Conservation (phyloP, 768 basidiomycete species). For the Calvatia gigantea region DNA sequence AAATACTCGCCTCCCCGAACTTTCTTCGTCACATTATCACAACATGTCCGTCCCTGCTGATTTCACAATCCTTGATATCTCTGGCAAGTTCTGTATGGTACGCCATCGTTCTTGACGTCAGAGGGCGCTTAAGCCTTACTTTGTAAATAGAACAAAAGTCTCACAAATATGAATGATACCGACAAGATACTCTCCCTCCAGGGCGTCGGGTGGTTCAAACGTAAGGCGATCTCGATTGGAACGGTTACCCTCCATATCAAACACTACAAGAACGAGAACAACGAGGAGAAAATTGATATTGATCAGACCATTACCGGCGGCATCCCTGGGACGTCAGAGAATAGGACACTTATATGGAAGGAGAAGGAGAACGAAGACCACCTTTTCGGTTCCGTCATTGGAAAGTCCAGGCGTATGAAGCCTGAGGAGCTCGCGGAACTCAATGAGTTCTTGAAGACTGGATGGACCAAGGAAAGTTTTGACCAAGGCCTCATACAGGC, state of each 20-base stretch:
- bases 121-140: background rate
- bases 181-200: constrained; percentile 68
- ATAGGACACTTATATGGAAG: constrained; percentile 53
- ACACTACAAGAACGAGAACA: constrained; percentile 59
- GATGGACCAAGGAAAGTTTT: constrained; percentile 37
- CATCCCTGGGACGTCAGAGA: constrained; percentile 53
- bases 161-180: constrained; percentile 46
- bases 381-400: constrained; percentile 58
- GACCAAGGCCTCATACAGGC: constrained; percentile 43
- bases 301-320: constrained; percentile 64
- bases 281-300: constrained; percentile 64
- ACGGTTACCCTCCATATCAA: constrained; percentile 59
- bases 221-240: constrained; percentile 54
- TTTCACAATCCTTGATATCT: constrained; percentile 56
- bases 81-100: constrained; percentile 65
- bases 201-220: constrained; percentile 70
- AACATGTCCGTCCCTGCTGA: constrained; percentile 64
- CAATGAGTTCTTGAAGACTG: constrained; percentile 34
- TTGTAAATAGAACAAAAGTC: constrained; percentile 54
- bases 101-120: constrained; percentile 7
- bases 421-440: constrained; percentile 40
- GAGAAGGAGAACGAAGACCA: constrained; percentile 52
- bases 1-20: background rate
- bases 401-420: constrained; percentile 48
- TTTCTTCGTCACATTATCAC: constrained; percentile 1